Base-by-base conservation (phyloP, 495 filamentous ascomycete genomes). In the Penicillium alfredii region DNA sequence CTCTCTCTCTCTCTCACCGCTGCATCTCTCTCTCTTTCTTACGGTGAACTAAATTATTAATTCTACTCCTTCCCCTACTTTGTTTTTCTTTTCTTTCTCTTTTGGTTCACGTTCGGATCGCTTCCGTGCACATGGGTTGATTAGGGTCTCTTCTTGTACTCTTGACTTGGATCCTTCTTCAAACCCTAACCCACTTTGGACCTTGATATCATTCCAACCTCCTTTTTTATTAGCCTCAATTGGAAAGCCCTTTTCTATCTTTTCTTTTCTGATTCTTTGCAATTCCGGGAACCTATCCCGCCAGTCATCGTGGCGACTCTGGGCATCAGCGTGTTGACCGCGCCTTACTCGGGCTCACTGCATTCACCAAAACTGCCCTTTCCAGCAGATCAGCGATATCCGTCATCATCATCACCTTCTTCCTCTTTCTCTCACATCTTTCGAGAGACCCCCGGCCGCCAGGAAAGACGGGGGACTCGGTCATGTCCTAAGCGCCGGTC, bases 251-350 rank as follows among this genome's bases (percentile, higher is more conserved):
- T 39, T 29, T 21, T 38, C 19, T 27, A 38, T 30, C 26, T 25
- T 25, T 20, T 23, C 23, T 35, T n/a, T n/a, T n/a, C n/a, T n/a
- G n/a, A n/a, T n/a, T n/a, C n/a, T n/a, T n/a, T n/a, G n/a, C n/a
- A n/a, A n/a, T n/a, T n/a, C n/a, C n/a, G n/a, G n/a, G n/a, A n/a
- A n/a, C 32, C 27, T 39, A 20, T 14, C 44, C 37, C 38, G 19
- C 17, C 45, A 32, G 21, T 53, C 63, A 64, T 43, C 59, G 57
- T 68, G 66, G 66, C 65, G 57, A 61, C 64, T 42, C 49, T 68
- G 43, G 63, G 55, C 44, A 55, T 67, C 47, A 62, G 55, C 51
- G 52, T 68, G 42, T 55, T 60, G 40, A 59, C 47, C 33, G 48
- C 45, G 38, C 53, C 53, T 30, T 49, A 55, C 27, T 35, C 47